A percentile compares a stretch with the other conserved stretches of the same genome.
These are phyloP conservation scores for Botrytis fragariae DNA, from an alignment of 2,329 filamentous ascomycete species.

Conservation along the genomic window DNA sequence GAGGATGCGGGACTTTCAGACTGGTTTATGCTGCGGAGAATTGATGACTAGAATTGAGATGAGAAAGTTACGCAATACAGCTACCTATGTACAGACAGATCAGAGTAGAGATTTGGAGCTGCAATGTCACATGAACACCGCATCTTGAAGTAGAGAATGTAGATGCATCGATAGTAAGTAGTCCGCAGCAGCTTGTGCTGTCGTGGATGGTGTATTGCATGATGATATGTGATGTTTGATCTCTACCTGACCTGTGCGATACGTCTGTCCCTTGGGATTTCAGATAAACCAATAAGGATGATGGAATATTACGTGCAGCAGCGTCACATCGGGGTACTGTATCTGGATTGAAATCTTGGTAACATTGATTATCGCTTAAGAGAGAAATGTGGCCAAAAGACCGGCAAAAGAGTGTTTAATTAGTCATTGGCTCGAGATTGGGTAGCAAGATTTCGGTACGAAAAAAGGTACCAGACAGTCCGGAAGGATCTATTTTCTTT, in stretches of 20 bases:
- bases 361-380: neutral
- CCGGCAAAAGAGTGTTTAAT: neutral
- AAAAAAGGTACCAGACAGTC: neutral
- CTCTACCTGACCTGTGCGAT: slow-evolving; percentile 18
- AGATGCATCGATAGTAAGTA: neutral
- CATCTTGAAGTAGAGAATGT: neutral
- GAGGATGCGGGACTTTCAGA: slow-evolving; percentile 8
- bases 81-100: neutral
- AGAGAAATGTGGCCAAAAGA: neutral
- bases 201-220: neutral
- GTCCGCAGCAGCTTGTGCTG: slow-evolving; percentile 6
- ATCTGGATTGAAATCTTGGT: slow-evolving; percentile 9
- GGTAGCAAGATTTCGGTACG: neutral
- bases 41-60: slow-evolving; percentile 19
- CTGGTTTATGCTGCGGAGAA: slow-evolving; percentile 15
- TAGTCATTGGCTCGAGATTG: too few relatives aligned
- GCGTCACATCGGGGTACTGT: slow-evolving; percentile 9
- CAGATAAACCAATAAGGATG: slow-evolving; percentile 10
- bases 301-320: slow-evolving; percentile 20
- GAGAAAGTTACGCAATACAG: slow-evolving; percentile 1
- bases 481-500: neutral
- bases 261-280: neutral
- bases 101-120: neutral
- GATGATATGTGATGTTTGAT: slow-evolving; percentile 13
- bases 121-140: neutral